Percentiles rank a stretch among this genome's conserved stretches.
Evolutionary conservation across 1,284 basidiomycete species (phyloP).

Genomic region (Omphalotus olearius): DNA sequence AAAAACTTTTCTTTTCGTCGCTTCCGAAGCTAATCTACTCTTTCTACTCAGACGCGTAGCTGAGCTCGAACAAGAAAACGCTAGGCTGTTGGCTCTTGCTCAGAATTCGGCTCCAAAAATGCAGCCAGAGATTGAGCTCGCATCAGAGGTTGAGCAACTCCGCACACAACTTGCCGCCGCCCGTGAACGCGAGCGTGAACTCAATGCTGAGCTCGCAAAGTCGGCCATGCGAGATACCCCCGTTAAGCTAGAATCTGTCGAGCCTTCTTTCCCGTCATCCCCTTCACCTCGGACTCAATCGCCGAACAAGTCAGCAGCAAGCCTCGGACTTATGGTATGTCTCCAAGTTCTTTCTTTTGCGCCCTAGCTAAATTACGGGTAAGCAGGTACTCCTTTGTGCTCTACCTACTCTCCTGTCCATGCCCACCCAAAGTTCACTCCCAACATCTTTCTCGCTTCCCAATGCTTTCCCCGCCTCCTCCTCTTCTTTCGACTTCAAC

Average conservation of each 20-base stretch:
- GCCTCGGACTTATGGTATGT: conserved; percentile 67
- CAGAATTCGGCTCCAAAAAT: conserved; percentile 24
- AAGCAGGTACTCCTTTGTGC: conserved; percentile 67
- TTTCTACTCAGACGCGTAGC: conserved; percentile 52
- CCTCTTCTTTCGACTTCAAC: conserved; percentile 49
- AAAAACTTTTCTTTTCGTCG: conserved; percentile 18
- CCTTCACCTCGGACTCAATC: conserved; percentile 35
- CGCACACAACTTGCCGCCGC: conserved; percentile 59
- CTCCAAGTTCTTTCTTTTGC: conserved; percentile 15
- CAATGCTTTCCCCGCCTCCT: conserved; percentile 39
- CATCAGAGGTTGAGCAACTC: conserved; percentile 62
- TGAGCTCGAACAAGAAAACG: conserved; percentile 77
- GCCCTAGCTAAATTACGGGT: conserved; percentile 20
- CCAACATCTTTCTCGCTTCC: conserved; percentile 55
- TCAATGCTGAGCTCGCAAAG: conserved; percentile 54
- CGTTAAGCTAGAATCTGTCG: conserved; percentile 52
- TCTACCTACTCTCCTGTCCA: conserved; percentile 67
- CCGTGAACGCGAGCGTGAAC: conserved; percentile 60
- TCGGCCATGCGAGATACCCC: conserved; percentile 27
- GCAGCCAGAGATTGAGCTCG: conserved; percentile 32
- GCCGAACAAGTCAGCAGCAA: conserved; percentile 53
- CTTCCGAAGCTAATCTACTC: conserved; percentile 14
- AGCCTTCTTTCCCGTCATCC: conserved; percentile 36
- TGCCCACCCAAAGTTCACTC: conserved; percentile 49
- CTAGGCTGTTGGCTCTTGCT: conserved; percentile 55